A percentile compares a stretch with the other conserved stretches of the same genome.
Evolutionary conservation across 805 yeast species (phyloP).

Genomic region (Candida qinlingensis): DNA sequence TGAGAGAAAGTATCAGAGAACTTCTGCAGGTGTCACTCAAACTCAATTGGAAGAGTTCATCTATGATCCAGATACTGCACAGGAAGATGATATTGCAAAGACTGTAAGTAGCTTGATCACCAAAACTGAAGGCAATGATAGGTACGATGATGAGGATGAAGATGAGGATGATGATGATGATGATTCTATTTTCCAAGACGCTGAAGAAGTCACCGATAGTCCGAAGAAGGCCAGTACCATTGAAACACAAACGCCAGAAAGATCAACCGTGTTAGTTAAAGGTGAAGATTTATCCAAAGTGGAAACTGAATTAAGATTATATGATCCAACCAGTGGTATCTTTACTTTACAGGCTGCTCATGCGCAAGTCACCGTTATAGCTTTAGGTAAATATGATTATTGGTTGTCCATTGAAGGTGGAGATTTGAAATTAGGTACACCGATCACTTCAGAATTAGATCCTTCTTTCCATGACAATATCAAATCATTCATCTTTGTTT

Average conservation of each 20-base stretch:
- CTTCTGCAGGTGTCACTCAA: conserved; percentile 40
- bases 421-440: conserved; percentile 32
- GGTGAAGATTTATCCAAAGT: conserved; percentile 22
- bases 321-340: conserved; percentile 43
- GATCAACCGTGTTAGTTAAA: conserved; percentile 14
- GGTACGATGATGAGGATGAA: conserved; percentile 14
- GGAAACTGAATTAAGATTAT: conserved; percentile 42
- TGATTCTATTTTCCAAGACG: conserved; percentile 28
- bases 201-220: conserved; percentile 24
- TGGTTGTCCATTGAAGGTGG: conserved; percentile 41
- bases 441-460: conserved; percentile 45
- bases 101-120: conserved; percentile 7
- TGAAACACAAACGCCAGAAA: background rate
- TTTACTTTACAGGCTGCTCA: conserved; percentile 33
- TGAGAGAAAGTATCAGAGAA: conserved; percentile 63
- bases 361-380: conserved; percentile 33
- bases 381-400: conserved; percentile 45
- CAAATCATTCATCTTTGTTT: conserved; percentile 62
- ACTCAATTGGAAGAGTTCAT: conserved; percentile 56
- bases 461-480: conserved; percentile 61
- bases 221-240: conserved; percentile 4
- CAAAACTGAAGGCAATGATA: background rate
- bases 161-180: conserved; percentile 26
- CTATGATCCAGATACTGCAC: conserved; percentile 27
- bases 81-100: conserved; percentile 5